Percentiles rank a stretch among this genome's conserved stretches.
Evolutionary conservation across 768 basidiomycete species (phyloP).

Genomic region (Auriscalpium microsporum): DNA sequence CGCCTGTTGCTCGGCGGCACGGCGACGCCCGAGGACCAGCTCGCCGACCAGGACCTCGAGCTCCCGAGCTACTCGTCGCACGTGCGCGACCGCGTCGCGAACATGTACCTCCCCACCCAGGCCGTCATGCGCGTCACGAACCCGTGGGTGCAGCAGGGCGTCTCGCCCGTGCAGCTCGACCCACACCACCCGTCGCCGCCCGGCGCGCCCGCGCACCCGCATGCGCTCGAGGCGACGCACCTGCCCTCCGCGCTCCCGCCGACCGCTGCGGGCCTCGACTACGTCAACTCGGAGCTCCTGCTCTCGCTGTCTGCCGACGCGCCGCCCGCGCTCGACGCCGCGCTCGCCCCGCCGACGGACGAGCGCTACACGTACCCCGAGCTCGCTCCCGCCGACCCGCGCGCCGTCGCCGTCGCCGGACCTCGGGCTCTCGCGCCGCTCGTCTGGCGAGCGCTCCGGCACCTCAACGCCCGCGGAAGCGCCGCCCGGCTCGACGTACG

Average conservation of each 20-base stretch:
- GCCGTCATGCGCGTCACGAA: constrained; percentile 57
- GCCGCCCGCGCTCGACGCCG: constrained; percentile 23
- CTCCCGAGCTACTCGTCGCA: constrained; percentile 88
- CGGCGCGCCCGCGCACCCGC: constrained; percentile 11
- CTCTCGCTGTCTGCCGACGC: constrained; percentile 44
- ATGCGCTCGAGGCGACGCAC: constrained; percentile 14
- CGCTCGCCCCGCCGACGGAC: constrained; percentile 15
- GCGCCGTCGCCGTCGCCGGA: constrained; percentile 14
- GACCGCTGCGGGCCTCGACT: constrained; percentile 48
- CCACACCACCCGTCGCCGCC: background rate
- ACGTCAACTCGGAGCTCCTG: constrained; percentile 81
- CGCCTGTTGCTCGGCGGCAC: constrained; percentile 49
- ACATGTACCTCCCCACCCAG: constrained; percentile 59
- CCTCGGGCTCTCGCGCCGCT: constrained; percentile 19
- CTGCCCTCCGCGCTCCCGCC: constrained; percentile 27
- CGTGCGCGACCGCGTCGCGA: constrained; percentile 82
- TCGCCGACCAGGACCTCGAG: constrained; percentile 50
- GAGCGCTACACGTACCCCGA: constrained; percentile 16
- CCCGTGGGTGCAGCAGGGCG: constrained; percentile 44
- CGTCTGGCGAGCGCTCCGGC: constrained; percentile 22
- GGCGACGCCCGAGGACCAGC: constrained; percentile 29
- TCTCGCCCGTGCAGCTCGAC: constrained; percentile 28
- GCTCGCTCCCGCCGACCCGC: constrained; percentile 24
- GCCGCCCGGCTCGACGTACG: constrained; percentile 27
- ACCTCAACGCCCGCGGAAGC: constrained; percentile 30